Conservation (phyloP, 192 early-diverging fungal genomes). For the Coemansia sp. region DNA sequence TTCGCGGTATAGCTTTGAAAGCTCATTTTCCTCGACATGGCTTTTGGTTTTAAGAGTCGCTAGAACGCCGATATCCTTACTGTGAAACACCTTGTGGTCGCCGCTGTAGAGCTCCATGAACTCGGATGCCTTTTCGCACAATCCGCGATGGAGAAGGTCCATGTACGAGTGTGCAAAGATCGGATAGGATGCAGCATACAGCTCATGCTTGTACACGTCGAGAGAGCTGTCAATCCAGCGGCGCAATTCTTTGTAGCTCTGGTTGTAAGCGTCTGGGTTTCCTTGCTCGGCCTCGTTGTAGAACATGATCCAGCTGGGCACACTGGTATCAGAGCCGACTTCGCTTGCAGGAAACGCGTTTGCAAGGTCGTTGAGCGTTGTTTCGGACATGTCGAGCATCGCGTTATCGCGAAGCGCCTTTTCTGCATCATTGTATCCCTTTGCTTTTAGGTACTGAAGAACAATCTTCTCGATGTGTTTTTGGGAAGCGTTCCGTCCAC, state of each 20-base stretch:
- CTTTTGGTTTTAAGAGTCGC: constrained; percentile 66
- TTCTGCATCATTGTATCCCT: constrained; percentile 71
- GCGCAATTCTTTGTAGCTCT: constrained; percentile 74
- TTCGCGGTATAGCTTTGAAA: constrained; percentile 73
- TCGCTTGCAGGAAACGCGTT: constrained; percentile 47
- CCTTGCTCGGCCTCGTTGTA: constrained; percentile 71
- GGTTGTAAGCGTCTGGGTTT: constrained; percentile 81
- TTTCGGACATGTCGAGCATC: constrained; percentile 31
- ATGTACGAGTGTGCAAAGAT: constrained; percentile 91
- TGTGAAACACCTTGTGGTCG: constrained; percentile 79
- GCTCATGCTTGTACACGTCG: constrained; percentile 92
- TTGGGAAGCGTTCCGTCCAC: constrained; percentile 27
- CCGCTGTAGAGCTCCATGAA: constrained; percentile 75
- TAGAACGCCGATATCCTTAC: constrained; percentile 69
- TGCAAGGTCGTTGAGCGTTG: constrained; percentile 51
- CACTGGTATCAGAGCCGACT: constrained; percentile 56
- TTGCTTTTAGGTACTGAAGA: constrained; percentile 64
- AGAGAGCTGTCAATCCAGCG: constrained; percentile 93
- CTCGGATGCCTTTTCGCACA: constrained; percentile 46
- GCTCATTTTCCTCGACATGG: constrained; percentile 79
- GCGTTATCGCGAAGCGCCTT: constrained; percentile 65
- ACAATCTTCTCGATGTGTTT: constrained; percentile 62
- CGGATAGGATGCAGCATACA: constrained; percentile 82
- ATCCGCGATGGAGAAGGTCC: constrained; percentile 66
- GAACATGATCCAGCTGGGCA: constrained; percentile 65